Percentiles rank a stretch among this genome's conserved stretches.
Conservation (phyloP, 83 land plant genomes). For the Thuja plicata region DNA sequence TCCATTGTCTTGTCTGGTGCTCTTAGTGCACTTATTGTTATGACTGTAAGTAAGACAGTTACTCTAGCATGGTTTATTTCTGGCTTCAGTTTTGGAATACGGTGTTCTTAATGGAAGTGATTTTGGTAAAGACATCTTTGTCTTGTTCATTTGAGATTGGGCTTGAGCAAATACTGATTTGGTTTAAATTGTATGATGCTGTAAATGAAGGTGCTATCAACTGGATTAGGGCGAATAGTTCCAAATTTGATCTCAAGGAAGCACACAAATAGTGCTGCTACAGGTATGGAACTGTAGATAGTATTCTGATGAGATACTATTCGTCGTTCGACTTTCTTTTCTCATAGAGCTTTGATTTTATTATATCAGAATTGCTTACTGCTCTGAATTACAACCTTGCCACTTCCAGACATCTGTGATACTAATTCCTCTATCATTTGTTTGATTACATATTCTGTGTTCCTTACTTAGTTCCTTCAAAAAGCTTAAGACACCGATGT, state of each 20-base stretch:
- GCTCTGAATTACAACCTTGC: neutral
- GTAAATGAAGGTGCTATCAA: constrained; percentile 77
- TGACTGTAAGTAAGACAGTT: constrained; percentile 76
- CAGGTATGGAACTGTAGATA: constrained; percentile 46
- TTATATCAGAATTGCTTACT: neutral
- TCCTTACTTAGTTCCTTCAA: neutral
- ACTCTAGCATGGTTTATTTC: neutral
- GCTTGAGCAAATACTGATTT: neutral
- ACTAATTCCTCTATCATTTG: neutral
- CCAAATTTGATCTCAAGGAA: constrained; percentile 96
- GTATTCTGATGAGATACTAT: neutral
- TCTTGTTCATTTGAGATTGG: neutral
- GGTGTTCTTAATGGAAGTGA: neutral
- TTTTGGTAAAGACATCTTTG: neutral
- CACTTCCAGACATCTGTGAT: neutral
- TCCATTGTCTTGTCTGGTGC: constrained; percentile 97
- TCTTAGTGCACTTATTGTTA: constrained; percentile 84
- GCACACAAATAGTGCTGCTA: constrained; percentile 93
- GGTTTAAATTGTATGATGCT: neutral
- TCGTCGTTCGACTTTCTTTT: neutral
- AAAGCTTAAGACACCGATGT: neutral
- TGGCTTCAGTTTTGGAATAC: neutral
- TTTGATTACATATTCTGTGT: neutral
- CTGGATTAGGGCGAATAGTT: constrained; percentile 95
- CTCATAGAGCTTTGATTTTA: neutral